Base-by-base conservation (phyloP, 2,329 filamentous ascomycete species). In the Helotiales sp. region DNA sequence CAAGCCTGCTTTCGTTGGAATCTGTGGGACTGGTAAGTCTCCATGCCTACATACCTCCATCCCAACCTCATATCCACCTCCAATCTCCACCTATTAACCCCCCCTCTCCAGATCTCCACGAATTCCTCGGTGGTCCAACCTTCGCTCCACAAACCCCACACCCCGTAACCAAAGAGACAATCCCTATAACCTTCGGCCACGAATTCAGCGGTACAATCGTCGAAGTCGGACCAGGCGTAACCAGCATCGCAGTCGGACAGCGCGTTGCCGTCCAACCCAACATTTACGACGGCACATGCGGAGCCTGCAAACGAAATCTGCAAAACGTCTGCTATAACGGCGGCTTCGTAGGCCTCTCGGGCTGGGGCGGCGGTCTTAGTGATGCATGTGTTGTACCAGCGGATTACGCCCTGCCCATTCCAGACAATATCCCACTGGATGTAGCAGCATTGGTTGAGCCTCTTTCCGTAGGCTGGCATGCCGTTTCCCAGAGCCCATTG, bases 401-500 rank as follows among this genome's bases (percentile, higher is more conserved):
- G 28, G 77, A 79, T 5, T 82, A 83, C 8, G 80, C 84, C 0
- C 79, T 86, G 52, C 80, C 80, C 1, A 78, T 89, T 0, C 86
- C 87, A 0, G 79, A 83, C 5, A 82, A 82, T 59, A 77, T 87
- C 8, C 79, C 81, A 0, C 79, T 87, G 22, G 83, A 87, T 49
- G 78, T 86, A 17, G 85, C 78, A 62, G 87, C 88, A 0, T 79
- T 91, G 2, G 83, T 90, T 6, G 88, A 91, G 70, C 88, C 89
- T 0, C 78, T 91, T 2, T 81, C 86, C 0, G 87, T 91, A 0
- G 87, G 86, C 8, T 90, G 87, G 87, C 88, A 91, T 71, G 87
- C 87, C 0, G 83, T 89, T 10, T 80, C 81, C 5, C 78, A 84
- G 3, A 82, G 82, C 0, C 81, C 82, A 0, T 76, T 87, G 40